phyloP scores from a whole-genome alignment of 768 basidiomycete species.

The Podaxis sp. region DNA sequence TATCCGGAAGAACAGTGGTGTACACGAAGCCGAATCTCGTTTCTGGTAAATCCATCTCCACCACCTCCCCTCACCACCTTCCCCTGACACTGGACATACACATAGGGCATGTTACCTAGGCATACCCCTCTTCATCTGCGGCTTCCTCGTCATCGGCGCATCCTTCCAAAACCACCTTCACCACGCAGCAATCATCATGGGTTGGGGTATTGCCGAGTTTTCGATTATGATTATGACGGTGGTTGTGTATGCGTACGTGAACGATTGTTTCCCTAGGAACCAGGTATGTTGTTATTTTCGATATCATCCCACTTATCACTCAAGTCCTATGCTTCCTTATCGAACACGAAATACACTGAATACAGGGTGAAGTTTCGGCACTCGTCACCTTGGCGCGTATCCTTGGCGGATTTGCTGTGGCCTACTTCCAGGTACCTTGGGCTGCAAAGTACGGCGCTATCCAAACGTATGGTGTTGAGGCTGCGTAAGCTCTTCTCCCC shows the following conservation, averaged over 20 bases:
- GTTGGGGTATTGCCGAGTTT: slow-evolving; percentile 57
- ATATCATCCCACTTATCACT: background rate
- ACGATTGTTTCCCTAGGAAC: slow-evolving; percentile 23
- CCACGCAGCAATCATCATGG: slow-evolving; percentile 51
- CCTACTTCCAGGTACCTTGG: slow-evolving; percentile 62
- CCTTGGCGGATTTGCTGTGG: slow-evolving; percentile 57
- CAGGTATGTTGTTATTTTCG: slow-evolving; percentile 26
- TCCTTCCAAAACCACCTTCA: slow-evolving; percentile 47
- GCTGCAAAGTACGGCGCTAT: slow-evolving; percentile 51
- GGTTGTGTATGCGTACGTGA: slow-evolving; percentile 42
- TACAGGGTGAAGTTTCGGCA: slow-evolving; percentile 54
- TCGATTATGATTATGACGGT: slow-evolving; percentile 54
- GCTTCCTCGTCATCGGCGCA: slow-evolving; percentile 53
- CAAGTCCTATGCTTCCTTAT: background rate
- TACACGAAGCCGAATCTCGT: slow-evolving; percentile 44
- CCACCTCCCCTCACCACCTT: no score
- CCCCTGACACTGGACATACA: background rate
- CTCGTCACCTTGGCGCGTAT: slow-evolving; percentile 52
- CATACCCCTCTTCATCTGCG: slow-evolving; percentile 50
- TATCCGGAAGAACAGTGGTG: slow-evolving; percentile 34
- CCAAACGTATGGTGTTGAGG: slow-evolving; percentile 55
- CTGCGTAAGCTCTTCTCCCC: slow-evolving; percentile 37
- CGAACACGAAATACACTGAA: background rate
- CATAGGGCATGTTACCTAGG: slow-evolving; percentile 53
- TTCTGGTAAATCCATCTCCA: slow-evolving; percentile 37